phyloP scores from a whole-genome alignment of 1,284 basidiomycete genomes.

The Apiotrichum mycotoxinovorans region DNA sequence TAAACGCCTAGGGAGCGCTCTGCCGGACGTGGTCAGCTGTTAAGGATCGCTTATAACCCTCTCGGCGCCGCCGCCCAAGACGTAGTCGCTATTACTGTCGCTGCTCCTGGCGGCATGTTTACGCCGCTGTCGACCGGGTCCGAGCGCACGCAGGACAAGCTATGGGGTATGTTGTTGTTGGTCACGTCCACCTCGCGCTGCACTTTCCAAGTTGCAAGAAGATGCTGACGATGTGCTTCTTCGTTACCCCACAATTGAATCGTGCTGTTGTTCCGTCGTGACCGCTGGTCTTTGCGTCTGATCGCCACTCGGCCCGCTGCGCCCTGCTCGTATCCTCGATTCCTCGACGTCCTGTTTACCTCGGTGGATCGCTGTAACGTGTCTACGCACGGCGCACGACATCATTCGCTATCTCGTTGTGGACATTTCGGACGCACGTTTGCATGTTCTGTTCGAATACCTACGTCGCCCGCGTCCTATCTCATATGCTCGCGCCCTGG shows the following conservation, averaged over 20 bases:
- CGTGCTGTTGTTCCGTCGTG: no score
- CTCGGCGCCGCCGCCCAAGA: no score
- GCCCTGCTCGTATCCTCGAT: no score
- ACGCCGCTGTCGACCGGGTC: slow-evolving; percentile 49
- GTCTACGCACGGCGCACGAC: no score
- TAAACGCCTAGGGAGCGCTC: no score
- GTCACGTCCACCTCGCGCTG: not conserved
- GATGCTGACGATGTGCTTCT: not conserved
- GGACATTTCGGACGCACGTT: no score
- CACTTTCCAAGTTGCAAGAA: not conserved
- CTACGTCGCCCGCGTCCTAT: not conserved
- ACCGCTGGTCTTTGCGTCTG: no score
- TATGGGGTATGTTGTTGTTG: slow-evolving; percentile 39
- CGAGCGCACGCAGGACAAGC: slow-evolving; percentile 45
- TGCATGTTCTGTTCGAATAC: no score
- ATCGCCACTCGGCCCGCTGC: no score
- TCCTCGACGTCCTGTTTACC: not conserved
- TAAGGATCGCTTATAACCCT: no score
- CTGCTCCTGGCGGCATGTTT: slow-evolving; percentile 36
- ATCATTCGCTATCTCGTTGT: no score
- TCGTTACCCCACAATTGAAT: not conserved
- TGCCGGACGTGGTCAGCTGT: no score
- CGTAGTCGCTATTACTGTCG: not conserved
- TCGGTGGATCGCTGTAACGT: not conserved
- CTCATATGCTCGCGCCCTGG: not conserved